A percentile compares a stretch with the other conserved stretches of the same genome.
phyloP scores from a whole-genome alignment of 768 basidiomycete species.

The Termitomyces sp. region DNA sequence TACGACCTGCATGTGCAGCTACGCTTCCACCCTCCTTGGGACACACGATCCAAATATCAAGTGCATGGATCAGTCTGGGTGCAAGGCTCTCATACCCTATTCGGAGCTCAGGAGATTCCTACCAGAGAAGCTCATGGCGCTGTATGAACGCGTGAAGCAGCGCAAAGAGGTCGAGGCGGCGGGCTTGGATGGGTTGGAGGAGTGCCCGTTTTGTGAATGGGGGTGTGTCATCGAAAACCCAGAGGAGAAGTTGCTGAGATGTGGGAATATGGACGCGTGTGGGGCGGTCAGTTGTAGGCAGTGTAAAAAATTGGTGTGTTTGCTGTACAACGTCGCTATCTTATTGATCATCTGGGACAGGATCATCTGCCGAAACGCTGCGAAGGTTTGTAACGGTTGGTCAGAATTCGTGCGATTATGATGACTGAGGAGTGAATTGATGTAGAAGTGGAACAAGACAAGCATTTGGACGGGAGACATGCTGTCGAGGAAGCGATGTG shows the following conservation, averaged over 20 bases:
- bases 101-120: conserved; percentile 69
- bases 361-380: conserved; percentile 83
- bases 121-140: conserved; percentile 53
- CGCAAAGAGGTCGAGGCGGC: conserved; percentile 78
- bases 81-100: conserved; percentile 60
- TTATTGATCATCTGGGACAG: conserved; percentile 23
- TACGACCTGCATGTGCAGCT: conserved; percentile 58
- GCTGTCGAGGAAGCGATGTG: conserved; percentile 93
- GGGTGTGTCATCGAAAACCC: conserved; percentile 70
- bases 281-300: conserved; percentile 70
- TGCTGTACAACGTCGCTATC: background rate
- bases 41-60: conserved; percentile 54
- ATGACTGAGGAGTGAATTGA: background rate
- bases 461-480: conserved; percentile 69
- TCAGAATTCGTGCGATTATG: background rate
- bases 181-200: conserved; percentile 73
- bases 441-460: conserved; percentile 72
- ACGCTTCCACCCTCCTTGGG: conserved; percentile 65
- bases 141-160: conserved; percentile 74
- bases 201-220: conserved; percentile 90
- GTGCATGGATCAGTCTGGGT: conserved; percentile 83
- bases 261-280: conserved; percentile 62
- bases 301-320: conserved; percentile 68
- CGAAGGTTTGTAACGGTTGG: conserved; percentile 43
- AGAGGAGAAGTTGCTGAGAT: conserved; percentile 58